Evolutionary conservation across 345 rosid genomes (phyloP), one percentile per base, ranked within the genome.

Genomic region (Tarenaya hassleriana): DNA sequence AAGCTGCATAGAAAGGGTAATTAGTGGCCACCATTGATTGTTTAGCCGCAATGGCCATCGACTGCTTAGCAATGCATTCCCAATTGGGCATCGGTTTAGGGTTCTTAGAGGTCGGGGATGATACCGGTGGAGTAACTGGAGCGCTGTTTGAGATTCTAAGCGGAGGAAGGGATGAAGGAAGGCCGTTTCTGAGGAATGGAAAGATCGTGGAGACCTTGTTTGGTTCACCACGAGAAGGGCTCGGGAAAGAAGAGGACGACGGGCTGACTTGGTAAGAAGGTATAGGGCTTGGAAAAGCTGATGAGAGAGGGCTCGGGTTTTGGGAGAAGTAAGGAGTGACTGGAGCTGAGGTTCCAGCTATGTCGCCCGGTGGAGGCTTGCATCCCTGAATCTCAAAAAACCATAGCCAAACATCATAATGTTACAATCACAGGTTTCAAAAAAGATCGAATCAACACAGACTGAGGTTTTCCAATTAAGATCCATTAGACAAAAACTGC

Each of bases 111-210:
- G 84, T 92, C 1, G 98, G 98, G 8, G 97, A 88, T 1, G 98
- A 88, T n/a, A 83, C 63, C 0, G 96, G 97, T 5, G 98, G 98
- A 1, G 98, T 92, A 0, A 88, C 92, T 0, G 98, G 98, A 4
- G 97, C 95, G 9, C 98, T 92, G 73, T 68, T 92, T 16, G 98
- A 92, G 76, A 92, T 92, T 51, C 95, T 78, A 40, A 92, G 97
- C 20, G 88, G 86, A 19, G 98, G 94, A 7, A 88, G 86, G 41
- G 96, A 85, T 1, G 78, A 78, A 13, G 97, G 95, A 34, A 92
- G 76, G 34, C 70, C 82, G 34, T 68, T 78, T 42, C 75, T 50
- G 32, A 92, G 78, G 68, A 75, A 78, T 0, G 98, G 97, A 52
- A 85, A 68, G 63, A 81, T 55, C 39, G 61, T 65, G 24, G 76